phyloP scores from a whole-genome alignment of 2,329 filamentous ascomycete genomes.

The Talaromyces sp. region DNA sequence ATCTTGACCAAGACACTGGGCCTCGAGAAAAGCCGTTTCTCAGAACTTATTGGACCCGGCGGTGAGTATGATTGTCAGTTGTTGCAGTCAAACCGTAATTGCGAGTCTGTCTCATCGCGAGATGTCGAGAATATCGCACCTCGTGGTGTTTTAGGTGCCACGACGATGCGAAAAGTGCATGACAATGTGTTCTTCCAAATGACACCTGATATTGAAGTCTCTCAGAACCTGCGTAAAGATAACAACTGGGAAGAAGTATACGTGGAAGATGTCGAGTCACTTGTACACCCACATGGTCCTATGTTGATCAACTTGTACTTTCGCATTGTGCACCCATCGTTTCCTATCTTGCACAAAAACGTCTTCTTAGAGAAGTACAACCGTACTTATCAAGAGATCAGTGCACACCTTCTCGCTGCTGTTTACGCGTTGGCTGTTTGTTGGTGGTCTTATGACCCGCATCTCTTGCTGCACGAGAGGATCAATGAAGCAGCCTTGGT shows the following conservation, averaged over 20 bases:
- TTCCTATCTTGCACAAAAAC: slow-evolving; percentile 75
- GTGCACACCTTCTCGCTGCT: slow-evolving; percentile 69
- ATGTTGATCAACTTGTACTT: slow-evolving; percentile 77
- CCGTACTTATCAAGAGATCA: slow-evolving; percentile 65
- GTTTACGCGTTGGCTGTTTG: slow-evolving; percentile 72
- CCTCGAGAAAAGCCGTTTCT: slow-evolving; percentile 9
- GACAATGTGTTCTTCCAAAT: slow-evolving; percentile 8
- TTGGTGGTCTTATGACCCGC: slow-evolving; percentile 64
- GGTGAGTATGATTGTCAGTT: slow-evolving; percentile 6
- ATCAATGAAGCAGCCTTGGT: slow-evolving; percentile 24
- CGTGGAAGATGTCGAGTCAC: slow-evolving; percentile 52
- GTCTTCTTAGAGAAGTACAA: slow-evolving; percentile 75
- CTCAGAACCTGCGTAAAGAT: slow-evolving; percentile 1
- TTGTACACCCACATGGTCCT: slow-evolving; percentile 71
- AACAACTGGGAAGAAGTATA: slow-evolving; percentile 3
- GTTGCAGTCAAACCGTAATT: background rate
- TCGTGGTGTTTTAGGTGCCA: background rate
- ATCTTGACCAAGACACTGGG: slow-evolving; percentile 7
- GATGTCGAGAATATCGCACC: background rate
- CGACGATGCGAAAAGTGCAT: slow-evolving; percentile 2
- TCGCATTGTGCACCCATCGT: slow-evolving; percentile 69
- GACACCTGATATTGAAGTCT: slow-evolving; percentile 5
- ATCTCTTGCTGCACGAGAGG: slow-evolving; percentile 16
- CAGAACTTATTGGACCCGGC: slow-evolving; percentile 7
- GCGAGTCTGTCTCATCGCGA: background rate